Evolutionary conservation across 83 land plant genomes (phyloP).

Genomic region (Thuja plicata): DNA sequence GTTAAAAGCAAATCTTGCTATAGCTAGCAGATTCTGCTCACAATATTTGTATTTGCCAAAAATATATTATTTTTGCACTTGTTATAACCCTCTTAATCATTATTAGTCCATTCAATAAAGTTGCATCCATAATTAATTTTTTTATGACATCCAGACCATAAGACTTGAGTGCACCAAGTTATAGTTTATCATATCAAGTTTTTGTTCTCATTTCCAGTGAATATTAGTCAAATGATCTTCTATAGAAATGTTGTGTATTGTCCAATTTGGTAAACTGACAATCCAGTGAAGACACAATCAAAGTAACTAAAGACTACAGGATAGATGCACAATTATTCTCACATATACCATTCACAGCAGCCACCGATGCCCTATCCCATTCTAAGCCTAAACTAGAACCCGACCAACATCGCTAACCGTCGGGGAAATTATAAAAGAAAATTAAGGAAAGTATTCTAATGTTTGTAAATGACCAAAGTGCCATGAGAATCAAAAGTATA

Average conservation of each 20-base stretch:
- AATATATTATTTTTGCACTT: not conserved
- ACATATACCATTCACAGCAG: not conserved
- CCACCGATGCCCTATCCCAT: not conserved
- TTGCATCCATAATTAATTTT: not conserved
- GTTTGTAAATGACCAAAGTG: not conserved
- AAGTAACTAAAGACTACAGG: not conserved
- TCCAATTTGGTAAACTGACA: not conserved
- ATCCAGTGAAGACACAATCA: not conserved
- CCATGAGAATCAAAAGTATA: not conserved
- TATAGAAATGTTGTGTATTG: not conserved
- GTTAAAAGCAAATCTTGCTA: not conserved
- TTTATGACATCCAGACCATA: not conserved
- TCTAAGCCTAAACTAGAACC: not conserved
- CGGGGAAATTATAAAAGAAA: not conserved
- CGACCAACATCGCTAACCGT: not conserved
- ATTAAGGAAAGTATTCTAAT: not conserved
- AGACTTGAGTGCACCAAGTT: not conserved
- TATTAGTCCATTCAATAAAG: not conserved
- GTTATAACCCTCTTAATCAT: not conserved
- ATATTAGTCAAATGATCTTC: not conserved
- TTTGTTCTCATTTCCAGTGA: not conserved
- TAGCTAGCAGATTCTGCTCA: not conserved
- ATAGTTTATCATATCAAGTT: not conserved
- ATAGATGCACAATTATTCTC: not conserved
- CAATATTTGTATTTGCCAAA: not conserved